Evolutionary conservation across 768 basidiomycete species (phyloP).

Genomic region (Lactarius trivialis): DNA sequence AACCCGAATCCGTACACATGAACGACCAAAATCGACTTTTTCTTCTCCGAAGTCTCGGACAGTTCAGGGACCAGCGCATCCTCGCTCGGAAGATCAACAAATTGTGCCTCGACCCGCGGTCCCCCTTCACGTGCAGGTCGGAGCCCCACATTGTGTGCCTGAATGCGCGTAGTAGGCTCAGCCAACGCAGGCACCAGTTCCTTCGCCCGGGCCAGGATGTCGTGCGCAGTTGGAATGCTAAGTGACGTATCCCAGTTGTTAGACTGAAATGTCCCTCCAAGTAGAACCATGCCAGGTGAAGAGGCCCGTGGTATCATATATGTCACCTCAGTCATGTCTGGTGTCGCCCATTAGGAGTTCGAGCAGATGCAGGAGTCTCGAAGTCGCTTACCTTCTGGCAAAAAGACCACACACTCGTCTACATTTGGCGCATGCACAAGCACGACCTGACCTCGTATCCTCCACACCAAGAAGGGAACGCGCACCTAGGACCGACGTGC

Average conservation of each 20-base stretch:
- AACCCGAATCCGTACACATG: conserved; percentile 61
- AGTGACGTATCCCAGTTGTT: conserved; percentile 47
- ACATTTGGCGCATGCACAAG: conserved; percentile 65
- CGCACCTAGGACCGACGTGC: conserved; percentile 39
- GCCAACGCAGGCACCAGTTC: conserved; percentile 33
- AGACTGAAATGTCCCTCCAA: conserved; percentile 52
- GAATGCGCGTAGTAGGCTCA: conserved; percentile 35
- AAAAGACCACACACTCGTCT: conserved; percentile 31
- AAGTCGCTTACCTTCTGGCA: neutral
- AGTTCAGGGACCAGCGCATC: conserved; percentile 22
- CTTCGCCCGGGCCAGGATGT: conserved; percentile 44
- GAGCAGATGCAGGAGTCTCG: neutral
- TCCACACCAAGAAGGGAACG: conserved; percentile 74
- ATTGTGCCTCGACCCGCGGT: conserved; percentile 47
- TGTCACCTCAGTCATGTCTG: conserved; percentile 28
- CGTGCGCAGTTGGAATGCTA: conserved; percentile 35
- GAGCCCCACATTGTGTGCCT: conserved; percentile 52
- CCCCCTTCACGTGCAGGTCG: conserved; percentile 52
- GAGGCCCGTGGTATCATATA: conserved; percentile 61
- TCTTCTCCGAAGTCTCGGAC: conserved; percentile 22
- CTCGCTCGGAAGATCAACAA: conserved; percentile 33
- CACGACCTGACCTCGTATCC: conserved; percentile 79
- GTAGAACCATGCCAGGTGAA: conserved; percentile 40
- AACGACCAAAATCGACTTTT: conserved; percentile 34
- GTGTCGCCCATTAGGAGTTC: neutral